A percentile compares a stretch with the other conserved stretches of the same genome.
Evolutionary conservation across 108 stramenopile species (phyloP).

Genomic region (Seminavis robusta): DNA sequence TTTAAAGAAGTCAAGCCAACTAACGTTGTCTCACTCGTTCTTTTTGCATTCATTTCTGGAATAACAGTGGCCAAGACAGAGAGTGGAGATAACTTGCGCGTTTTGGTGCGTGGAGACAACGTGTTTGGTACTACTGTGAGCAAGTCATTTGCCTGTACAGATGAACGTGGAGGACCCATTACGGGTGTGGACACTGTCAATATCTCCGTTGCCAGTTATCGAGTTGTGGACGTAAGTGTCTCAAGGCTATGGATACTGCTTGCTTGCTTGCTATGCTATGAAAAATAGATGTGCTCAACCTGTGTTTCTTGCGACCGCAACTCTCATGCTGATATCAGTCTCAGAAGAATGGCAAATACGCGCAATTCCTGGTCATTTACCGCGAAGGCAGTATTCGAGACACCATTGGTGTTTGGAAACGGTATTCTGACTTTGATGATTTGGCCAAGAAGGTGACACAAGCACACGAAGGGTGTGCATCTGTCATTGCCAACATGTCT

Average conservation of each 20-base stretch:
- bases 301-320: too few species aligned
- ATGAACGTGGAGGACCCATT: conserved; percentile 42
- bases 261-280: too few species aligned
- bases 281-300: too few species aligned
- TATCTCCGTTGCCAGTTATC: conserved; percentile 83
- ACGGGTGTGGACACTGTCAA: conserved; percentile 75
- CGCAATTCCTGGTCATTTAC: conserved; percentile 84
- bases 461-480: conserved; percentile 70
- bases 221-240: conserved; percentile 71
- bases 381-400: conserved; percentile 79
- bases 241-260: background rate
- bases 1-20: too few species aligned
- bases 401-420: conserved; percentile 88
- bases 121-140: conserved; percentile 88
- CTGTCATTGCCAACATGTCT: conserved; percentile 71
- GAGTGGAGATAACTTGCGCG: conserved; percentile 56
- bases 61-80: too few species aligned
- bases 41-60: too few species aligned
- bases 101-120: conserved; percentile 72
- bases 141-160: conserved; percentile 65
- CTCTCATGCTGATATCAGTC: too few species aligned
- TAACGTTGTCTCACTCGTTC: too few species aligned
- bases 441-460: conserved; percentile 69
- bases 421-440: conserved; percentile 83
- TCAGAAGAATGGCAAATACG: conserved; percentile 80